Percentiles rank a stretch among this genome's conserved stretches.
Evolutionary conservation across 2,329 filamentous ascomycete species (phyloP).

Genomic region (Fusarium hainanense): DNA sequence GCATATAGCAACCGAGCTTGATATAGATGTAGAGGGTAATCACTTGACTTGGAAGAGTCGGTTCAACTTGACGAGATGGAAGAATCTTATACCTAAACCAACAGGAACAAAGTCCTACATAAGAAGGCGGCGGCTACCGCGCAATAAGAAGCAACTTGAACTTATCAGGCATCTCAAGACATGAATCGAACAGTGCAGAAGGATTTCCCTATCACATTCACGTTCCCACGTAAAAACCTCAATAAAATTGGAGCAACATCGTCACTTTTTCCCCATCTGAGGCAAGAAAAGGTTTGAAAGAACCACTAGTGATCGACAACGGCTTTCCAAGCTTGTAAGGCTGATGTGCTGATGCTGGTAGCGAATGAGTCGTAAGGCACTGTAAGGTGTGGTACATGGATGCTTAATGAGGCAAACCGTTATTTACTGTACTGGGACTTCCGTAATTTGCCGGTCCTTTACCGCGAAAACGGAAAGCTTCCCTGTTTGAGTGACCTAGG

Average conservation of each 20-base stretch:
- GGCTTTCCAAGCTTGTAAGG: constrained; percentile 14
- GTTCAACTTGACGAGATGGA: background rate
- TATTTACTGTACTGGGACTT: constrained; percentile 1
- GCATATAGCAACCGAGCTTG: background rate
- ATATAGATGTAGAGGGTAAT: background rate
- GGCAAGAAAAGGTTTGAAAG: background rate
- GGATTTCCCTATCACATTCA: constrained; percentile 21
- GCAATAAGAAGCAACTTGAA: constrained; percentile 3
- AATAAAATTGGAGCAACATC: constrained; percentile 28
- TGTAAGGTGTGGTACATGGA: background rate
- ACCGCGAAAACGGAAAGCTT: constrained; percentile 33
- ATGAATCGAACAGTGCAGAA: constrained; percentile 27
- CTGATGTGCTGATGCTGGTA: constrained; percentile 13
- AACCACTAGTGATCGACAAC: constrained; percentile 27
- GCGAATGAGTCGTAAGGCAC: constrained; percentile 7
- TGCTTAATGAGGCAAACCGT: background rate
- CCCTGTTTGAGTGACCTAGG: constrained; percentile 11
- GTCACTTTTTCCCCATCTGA: constrained; percentile 16
- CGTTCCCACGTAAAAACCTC: constrained; percentile 9
- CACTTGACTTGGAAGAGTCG: background rate
- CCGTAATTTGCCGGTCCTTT: constrained; percentile 47
- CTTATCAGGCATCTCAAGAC: background rate
- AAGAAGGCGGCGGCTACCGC: background rate
- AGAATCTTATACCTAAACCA: background rate
- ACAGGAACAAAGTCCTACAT: background rate